Base-by-base conservation (phyloP, 441 rosid species). In the Codiaeum variegatum region DNA sequence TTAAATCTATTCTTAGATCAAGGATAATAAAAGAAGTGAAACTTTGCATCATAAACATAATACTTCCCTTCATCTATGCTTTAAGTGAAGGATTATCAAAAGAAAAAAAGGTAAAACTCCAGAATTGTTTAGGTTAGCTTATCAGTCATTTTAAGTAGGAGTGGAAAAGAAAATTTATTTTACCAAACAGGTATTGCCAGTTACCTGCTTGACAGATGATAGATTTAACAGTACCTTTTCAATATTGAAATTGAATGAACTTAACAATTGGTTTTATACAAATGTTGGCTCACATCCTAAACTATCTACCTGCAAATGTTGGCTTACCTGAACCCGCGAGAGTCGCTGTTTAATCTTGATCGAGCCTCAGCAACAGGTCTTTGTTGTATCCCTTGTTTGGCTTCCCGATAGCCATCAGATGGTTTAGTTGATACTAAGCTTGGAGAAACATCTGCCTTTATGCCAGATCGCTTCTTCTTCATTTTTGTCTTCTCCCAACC, bases 401-500 rank as follows among this genome's bases (percentile, higher is more conserved):
- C 69, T 78, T 92, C 98, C 73, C 97, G 82, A 77, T 79, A 83
- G 75, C 91, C 88, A 81, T 96, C 93, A 36, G 71, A 72, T 46
- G 88, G 83, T 84, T 88, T 94, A 78, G 88, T 67, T 34, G 88
- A 81, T 52, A 78, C 73, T 76, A 78, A 69, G 79, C 78, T 83
- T 72, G 94, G 80, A 77, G 97, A 82, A 74, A 76, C 84, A 78
- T 93, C 98, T 23, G 88, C 81, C 85, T 89, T 93, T 81, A 89
- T 96, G 67, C 90, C 97, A 80, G 98, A 92, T 44, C 96, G 97
- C 73, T 91, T 94, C 87, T 93, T 96, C 91, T 94, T 96, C 91
- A 91, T 85, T 88, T 91, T 96, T 69, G 91, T 74, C 84, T 92
- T 96, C 78, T 96, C 99, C 99, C 98, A 96, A 73, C 97, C 93